A percentile compares a stretch with the other conserved stretches of the same genome.
Evolutionary conservation across 352 stramenopile species (phyloP).

Genomic region (Pythium scleroteichum): DNA sequence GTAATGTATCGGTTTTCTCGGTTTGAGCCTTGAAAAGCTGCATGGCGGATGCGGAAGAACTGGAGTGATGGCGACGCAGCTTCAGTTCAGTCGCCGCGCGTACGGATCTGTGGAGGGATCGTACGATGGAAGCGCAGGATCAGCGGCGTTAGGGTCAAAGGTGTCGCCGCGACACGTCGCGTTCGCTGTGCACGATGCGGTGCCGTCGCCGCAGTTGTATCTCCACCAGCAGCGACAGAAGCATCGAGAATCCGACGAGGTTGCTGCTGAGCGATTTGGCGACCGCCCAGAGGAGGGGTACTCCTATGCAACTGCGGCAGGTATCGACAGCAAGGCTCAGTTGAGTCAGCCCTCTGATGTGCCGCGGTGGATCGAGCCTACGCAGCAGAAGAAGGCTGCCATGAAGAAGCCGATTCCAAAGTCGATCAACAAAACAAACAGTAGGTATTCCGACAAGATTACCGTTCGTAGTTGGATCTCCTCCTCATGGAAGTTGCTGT

Average conservation of each 20-base stretch:
- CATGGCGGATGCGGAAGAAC: not conserved
- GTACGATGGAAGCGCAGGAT: not conserved
- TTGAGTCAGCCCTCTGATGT: too few species aligned
- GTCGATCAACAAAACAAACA: not conserved
- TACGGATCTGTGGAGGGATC: not conserved
- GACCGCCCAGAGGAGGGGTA: too few species aligned
- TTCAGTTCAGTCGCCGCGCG: slow-evolving; percentile 27
- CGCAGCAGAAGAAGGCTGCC: too few species aligned
- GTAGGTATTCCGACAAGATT: too few species aligned
- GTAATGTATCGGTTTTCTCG: slow-evolving; percentile 9
- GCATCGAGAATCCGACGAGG: not conserved
- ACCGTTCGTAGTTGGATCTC: too few species aligned
- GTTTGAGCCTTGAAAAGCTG: not conserved
- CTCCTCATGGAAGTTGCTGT: not conserved
- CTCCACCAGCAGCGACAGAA: slow-evolving; percentile 9
- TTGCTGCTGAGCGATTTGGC: too few species aligned
- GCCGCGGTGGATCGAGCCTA: too few species aligned
- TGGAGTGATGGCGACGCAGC: slow-evolving; percentile 24
- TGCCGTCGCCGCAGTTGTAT: slow-evolving; percentile 44
- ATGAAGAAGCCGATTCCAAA: not conserved
- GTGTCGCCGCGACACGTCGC: slow-evolving; percentile 34
- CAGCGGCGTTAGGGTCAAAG: not conserved
- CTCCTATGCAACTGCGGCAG: too few species aligned
- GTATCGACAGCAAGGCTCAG: too few species aligned
- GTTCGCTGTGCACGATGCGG: slow-evolving; percentile 47